A percentile compares a stretch with the other conserved stretches of the same genome.
These are phyloP conservation scores for Candida orba DNA, from an alignment of 805 yeast genomes.

Conservation along the genomic window DNA sequence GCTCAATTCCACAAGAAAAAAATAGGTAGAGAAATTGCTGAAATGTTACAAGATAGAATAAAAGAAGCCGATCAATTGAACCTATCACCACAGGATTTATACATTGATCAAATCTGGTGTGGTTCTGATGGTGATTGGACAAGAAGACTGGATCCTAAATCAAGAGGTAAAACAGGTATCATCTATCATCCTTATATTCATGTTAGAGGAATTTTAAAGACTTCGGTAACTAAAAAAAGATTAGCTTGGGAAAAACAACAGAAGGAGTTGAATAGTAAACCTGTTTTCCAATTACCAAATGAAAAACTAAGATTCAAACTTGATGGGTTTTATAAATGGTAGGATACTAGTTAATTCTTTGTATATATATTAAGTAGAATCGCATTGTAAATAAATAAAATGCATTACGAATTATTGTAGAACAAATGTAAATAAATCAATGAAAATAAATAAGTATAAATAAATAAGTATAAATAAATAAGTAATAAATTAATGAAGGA, in stretches of 20 bases:
- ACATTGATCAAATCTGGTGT: conserved; percentile 79
- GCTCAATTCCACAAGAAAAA: conserved; percentile 81
- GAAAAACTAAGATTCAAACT: conserved; percentile 41
- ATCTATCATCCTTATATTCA: conserved; percentile 73
- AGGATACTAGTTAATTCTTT: not conserved
- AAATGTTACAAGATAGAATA: conserved; percentile 63
- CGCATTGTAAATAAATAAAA: conserved; percentile 7
- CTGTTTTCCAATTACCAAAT: conserved; percentile 40
- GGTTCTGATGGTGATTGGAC: conserved; percentile 80
- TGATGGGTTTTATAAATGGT: conserved; percentile 54
- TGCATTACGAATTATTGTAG: conserved; percentile 1
- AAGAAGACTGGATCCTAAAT: conserved; percentile 73
- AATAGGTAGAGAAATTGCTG: conserved; percentile 72
- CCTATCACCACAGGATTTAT: conserved; percentile 52
- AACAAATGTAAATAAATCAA: not conserved
- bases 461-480: conserved; percentile 9
- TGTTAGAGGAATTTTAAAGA: conserved; percentile 68
- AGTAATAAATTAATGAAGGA: conserved; percentile 2
- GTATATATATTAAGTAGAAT: not conserved
- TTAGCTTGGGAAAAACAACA: conserved; percentile 49
- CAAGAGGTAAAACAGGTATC: conserved; percentile 85
- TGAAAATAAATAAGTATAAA: conserved; percentile 3
- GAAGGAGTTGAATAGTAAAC: conserved; percentile 42
- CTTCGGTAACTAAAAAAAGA: conserved; percentile 57
- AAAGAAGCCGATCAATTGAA: conserved; percentile 59